phyloP scores from a whole-genome alignment of 345 rosid genomes.

The Citrus sinensis region DVS_A1.0 CM039165.1:15355001-15355500 shows the following conservation, averaged over 20 bases:
- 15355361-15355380: not conserved
- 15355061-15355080: conserved; percentile 92
- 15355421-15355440: not conserved
- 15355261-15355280: conserved; percentile 69
- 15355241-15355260: conserved; percentile 99
- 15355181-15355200: conserved; percentile 69
- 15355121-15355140: conserved; percentile 28
- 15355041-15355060: conserved; percentile 96
- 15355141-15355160: not conserved
- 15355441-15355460: not conserved
- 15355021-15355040: conserved; percentile 90
- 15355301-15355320: not conserved
- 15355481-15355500: not conserved
- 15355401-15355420: not conserved
- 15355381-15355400: not conserved
- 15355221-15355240: conserved; percentile 98
- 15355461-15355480: not conserved
- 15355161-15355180: not conserved
- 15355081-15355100: conserved; percentile 98
- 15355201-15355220: conserved; percentile 96
- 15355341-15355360: not conserved
- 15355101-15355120: conserved; percentile 79
- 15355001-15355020: conserved; percentile 59
- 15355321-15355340: not conserved
- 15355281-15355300: not conserved